phyloP scores from a whole-genome alignment of 148 eudicot genomes.

The Talinum fruticosum region DNA sequence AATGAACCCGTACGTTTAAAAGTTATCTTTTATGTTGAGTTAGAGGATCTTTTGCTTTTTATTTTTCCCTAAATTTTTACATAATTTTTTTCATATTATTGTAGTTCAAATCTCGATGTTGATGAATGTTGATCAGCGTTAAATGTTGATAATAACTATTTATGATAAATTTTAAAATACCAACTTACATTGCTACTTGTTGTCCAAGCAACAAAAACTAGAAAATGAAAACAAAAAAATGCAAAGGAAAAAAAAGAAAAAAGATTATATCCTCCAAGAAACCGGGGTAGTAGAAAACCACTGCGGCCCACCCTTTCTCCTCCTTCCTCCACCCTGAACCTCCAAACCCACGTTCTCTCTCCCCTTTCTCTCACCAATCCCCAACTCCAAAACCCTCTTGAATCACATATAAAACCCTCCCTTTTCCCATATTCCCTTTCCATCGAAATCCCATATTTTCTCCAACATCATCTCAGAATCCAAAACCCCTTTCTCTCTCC shows the following conservation, averaged over 20 bases:
- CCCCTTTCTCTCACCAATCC: background rate
- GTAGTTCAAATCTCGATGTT: too few relatives aligned
- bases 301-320: conserved; percentile 12
- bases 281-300: conserved; percentile 6
- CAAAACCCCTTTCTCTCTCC: background rate
- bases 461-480: background rate
- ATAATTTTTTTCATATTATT: too few relatives aligned
- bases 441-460: background rate
- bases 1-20: too few relatives aligned
- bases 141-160: too few relatives aligned
- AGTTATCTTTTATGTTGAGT: too few relatives aligned
- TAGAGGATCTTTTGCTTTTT: too few relatives aligned
- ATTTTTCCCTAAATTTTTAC: too few relatives aligned
- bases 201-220: background rate
- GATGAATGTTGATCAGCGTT: too few relatives aligned
- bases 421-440: background rate
- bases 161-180: too few relatives aligned
- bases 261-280: conserved; percentile 3
- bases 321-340: background rate
- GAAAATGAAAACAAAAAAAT: background rate
- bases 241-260: background rate
- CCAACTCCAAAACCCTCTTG: background rate
- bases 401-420: background rate
- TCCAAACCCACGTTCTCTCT: conserved; percentile 12
- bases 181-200: too few relatives aligned